phyloP scores from a whole-genome alignment of 148 eudicot species.

The Rhododendron ferrugineum region DNA sequence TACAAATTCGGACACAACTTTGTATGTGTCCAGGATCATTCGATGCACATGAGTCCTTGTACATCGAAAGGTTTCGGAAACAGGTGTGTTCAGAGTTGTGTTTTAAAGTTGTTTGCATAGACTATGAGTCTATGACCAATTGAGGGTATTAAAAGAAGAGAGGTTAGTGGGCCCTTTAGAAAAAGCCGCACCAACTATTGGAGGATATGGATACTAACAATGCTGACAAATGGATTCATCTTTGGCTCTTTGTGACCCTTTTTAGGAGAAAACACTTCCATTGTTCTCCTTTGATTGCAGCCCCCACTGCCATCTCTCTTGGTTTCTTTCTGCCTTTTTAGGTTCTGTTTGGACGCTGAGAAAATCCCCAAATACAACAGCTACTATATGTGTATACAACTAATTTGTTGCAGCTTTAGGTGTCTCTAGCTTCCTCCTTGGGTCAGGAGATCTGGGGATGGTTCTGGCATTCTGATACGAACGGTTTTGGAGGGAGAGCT shows the following conservation, averaged over 20 bases:
- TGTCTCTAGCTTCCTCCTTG: not conserved
- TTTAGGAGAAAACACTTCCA: conserved; percentile 7
- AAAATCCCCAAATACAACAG: conserved; percentile 6
- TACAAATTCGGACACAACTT: not conserved
- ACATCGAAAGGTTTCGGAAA: too few species aligned
- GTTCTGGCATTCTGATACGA: conserved; percentile 1
- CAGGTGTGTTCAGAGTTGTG: not conserved
- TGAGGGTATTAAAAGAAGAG: not conserved
- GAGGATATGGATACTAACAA: not conserved
- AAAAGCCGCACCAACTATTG: not conserved
- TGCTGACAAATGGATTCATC: conserved; percentile 12
- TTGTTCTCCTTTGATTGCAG: conserved; percentile 5
- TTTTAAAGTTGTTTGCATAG: too few species aligned
- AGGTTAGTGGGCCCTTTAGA: conserved; percentile 6
- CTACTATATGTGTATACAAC: not conserved
- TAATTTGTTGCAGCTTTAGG: conserved; percentile 10
- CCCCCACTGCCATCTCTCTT: not conserved
- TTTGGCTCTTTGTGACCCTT: not conserved
- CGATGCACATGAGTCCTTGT: not conserved
- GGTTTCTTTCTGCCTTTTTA: not conserved
- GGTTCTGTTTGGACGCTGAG: conserved; percentile 2
- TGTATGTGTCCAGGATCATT: not conserved
- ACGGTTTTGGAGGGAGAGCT: not conserved
- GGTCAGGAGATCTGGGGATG: conserved; percentile 7
- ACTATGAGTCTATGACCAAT: not conserved